Evolutionary conservation across 2,329 filamentous ascomycete species (phyloP).

Genomic region (Diaporthe sp.): DNA sequence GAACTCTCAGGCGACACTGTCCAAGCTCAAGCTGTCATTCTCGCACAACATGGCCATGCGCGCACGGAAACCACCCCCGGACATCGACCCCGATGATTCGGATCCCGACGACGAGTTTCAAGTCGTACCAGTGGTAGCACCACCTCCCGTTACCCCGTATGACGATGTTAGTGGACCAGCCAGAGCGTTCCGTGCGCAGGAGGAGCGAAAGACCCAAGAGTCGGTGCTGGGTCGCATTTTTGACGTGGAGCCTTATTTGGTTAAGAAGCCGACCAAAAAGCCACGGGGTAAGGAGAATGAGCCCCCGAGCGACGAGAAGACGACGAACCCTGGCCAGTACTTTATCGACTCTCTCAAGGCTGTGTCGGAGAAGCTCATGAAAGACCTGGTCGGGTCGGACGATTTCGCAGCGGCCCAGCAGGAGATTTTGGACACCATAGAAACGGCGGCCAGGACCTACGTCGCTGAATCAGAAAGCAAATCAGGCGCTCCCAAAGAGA

Average conservation of each 20-base stretch:
- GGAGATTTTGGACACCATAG: constrained; percentile 64
- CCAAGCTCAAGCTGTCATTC: constrained; percentile 69
- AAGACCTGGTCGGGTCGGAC: constrained; percentile 54
- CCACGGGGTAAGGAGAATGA: constrained; percentile 45
- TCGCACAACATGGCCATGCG: constrained; percentile 65
- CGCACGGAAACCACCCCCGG: constrained; percentile 58
- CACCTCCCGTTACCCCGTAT: constrained; percentile 44
- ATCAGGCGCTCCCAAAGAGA: constrained; percentile 36
- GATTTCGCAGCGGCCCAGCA: constrained; percentile 53
- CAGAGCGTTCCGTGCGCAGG: constrained; percentile 62
- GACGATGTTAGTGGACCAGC: constrained; percentile 58
- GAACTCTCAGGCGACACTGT: constrained; percentile 68
- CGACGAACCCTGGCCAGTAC: constrained; percentile 45
- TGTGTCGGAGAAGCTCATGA: constrained; percentile 59
- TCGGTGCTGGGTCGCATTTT: constrained; percentile 66
- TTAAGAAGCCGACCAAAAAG: constrained; percentile 52
- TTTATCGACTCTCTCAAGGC: constrained; percentile 57
- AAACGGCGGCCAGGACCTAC: constrained; percentile 65
- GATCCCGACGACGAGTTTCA: constrained; percentile 70
- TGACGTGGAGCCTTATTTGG: constrained; percentile 59
- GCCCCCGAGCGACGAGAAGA: constrained; percentile 41
- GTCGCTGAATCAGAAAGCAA: constrained; percentile 56
- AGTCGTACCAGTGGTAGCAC: constrained; percentile 52
- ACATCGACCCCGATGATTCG: constrained; percentile 55
- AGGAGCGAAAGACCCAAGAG: constrained; percentile 69